A percentile compares a stretch with the other conserved stretches of the same genome.
These are phyloP conservation scores for Rhododendron henanense DNA, from an alignment of 148 eudicot species.

Conservation along the genomic window DNA sequence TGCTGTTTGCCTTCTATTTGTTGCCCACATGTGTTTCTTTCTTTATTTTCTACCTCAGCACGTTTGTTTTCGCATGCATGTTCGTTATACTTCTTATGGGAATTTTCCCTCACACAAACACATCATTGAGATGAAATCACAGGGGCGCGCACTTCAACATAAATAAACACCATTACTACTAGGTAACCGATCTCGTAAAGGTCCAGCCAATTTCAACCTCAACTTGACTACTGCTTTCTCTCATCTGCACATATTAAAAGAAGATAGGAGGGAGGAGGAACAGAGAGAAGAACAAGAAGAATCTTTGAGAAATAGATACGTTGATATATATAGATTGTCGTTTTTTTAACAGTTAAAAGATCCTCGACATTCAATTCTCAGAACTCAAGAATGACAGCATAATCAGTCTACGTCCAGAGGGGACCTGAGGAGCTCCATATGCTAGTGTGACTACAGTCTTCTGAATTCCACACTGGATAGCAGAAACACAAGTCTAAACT, in stretches of 20 bases:
- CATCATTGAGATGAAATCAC: background rate
- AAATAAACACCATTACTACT: background rate
- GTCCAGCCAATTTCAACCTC: background rate
- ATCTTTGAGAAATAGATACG: background rate
- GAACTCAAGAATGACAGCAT: background rate
- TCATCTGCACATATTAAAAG: background rate
- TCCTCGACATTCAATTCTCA: background rate
- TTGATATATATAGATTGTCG: background rate
- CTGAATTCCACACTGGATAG: background rate
- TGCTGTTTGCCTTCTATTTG: background rate
- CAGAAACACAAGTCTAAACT: slow-evolving; percentile 1
- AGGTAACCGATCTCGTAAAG: background rate
- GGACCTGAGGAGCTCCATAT: background rate
- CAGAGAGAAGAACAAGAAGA: background rate
- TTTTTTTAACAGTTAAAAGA: background rate
- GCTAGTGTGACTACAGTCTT: background rate
- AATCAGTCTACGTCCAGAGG: background rate
- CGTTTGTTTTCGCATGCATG: background rate
- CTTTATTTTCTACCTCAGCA: background rate
- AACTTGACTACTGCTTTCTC: background rate
- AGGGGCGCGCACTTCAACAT: background rate
- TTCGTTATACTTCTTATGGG: background rate
- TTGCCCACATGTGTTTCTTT: background rate
- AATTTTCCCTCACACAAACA: background rate
- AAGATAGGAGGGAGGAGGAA: background rate